Conservation (phyloP, 2,329 filamentous ascomycete genomes). For the Capronia coronata region DNA sequence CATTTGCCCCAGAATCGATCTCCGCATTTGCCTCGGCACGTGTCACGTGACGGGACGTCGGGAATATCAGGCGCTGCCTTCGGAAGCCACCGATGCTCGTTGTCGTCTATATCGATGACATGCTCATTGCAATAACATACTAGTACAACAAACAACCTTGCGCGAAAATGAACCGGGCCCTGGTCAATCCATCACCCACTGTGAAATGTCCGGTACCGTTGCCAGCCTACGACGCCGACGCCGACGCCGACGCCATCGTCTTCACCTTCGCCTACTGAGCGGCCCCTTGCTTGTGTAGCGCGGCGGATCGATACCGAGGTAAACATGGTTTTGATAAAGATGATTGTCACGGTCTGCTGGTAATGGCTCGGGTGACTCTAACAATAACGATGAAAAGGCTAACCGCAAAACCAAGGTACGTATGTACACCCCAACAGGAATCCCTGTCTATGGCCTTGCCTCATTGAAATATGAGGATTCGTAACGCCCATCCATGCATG, state of each 20-base stretch:
- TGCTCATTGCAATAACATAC: no score
- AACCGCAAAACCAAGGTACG: not conserved
- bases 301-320: no score
- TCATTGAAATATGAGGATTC: not conserved
- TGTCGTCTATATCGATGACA: no score
- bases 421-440: not conserved
- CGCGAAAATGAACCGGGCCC: constrained; percentile 6
- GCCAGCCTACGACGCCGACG: not conserved
- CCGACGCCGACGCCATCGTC: no score
- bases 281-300: no score
- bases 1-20: no score
- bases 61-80: not conserved
- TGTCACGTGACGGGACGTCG: not conserved
- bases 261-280: no score
- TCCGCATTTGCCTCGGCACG: constrained; percentile 1
- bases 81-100: no score
- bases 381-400: not conserved
- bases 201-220: not conserved
- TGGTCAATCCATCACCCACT: no score
- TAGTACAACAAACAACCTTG: no score
- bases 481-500: not conserved
- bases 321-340: no score
- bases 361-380: not conserved
- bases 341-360: not conserved
- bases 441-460: not conserved